A percentile compares a stretch with the other conserved stretches of the same genome.
These are phyloP conservation scores for Oryza brachyantha DNA, from an alignment of 176 grass and related monocot genomes.

Conservation along the genomic window DNA sequence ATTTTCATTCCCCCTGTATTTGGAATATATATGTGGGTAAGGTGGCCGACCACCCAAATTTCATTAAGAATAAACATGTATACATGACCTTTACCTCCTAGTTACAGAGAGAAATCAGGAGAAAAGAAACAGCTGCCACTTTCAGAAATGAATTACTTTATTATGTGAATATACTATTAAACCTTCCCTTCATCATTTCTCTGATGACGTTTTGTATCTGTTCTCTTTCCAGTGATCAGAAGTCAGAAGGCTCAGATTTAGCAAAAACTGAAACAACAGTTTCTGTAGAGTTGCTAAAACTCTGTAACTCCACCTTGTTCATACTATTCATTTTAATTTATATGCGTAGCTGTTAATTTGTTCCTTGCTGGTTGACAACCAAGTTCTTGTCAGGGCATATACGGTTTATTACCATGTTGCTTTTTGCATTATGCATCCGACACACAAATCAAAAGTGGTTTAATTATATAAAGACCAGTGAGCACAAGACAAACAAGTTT, in stretches of 20 bases:
- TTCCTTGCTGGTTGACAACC: background rate
- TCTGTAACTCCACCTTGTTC: background rate
- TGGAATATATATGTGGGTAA: too few species aligned
- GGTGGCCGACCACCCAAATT: too few species aligned
- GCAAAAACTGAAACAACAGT: background rate
- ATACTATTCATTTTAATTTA: background rate
- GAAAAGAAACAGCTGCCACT: too few species aligned
- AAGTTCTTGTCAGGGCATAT: background rate
- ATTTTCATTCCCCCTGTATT: background rate
- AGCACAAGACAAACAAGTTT: background rate
- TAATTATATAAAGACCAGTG: background rate
- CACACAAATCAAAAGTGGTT: background rate
- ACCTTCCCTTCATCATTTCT: background rate
- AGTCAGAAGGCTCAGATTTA: background rate
- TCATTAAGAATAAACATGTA: too few species aligned
- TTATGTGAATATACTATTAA: background rate
- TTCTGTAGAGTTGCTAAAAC: background rate
- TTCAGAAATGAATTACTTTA: background rate
- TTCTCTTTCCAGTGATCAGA: background rate
- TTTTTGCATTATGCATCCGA: background rate
- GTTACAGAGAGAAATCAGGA: too few species aligned
- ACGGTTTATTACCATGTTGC: background rate
- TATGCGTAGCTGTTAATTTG: background rate
- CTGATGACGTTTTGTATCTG: background rate
- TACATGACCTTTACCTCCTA: too few species aligned